A percentile compares a stretch with the other conserved stretches of the same genome.
phyloP scores from a whole-genome alignment of 805 yeast genomes.

The Starmerella sp. region DNA sequence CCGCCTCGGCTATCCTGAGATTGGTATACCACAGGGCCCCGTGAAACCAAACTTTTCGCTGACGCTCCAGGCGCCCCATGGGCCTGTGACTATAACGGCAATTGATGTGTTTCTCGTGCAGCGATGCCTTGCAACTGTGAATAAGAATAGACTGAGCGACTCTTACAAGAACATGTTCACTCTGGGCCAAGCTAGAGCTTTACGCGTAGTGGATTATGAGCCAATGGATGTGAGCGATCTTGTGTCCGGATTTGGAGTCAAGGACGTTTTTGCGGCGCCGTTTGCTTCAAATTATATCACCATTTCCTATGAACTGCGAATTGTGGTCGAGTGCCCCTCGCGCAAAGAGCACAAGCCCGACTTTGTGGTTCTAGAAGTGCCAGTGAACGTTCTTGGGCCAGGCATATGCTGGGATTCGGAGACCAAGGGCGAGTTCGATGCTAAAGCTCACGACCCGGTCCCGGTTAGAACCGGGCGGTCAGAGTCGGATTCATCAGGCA shows the following conservation, averaged over 20 bases:
- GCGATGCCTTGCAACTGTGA: neutral
- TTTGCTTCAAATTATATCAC: neutral
- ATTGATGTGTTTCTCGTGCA: neutral
- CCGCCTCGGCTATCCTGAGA: neutral
- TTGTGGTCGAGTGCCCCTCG: neutral
- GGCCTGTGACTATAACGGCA: neutral
- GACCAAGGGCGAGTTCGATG: neutral
- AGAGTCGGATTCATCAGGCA: neutral
- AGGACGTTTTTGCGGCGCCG: neutral
- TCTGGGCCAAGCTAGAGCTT: neutral
- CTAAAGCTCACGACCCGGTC: neutral
- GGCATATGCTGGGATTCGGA: neutral
- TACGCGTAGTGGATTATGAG: neutral
- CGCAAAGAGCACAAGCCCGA: neutral
- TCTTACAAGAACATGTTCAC: neutral
- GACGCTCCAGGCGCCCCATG: neutral
- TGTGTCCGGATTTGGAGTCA: neutral
- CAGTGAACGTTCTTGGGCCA: neutral
- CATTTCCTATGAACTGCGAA: neutral
- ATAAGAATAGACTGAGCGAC: neutral
- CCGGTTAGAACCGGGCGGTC: neutral
- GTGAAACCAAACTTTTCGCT: neutral
- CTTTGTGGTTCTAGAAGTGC: neutral
- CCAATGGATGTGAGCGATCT: neutral
- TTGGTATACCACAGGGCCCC: constrained; percentile 5